phyloP scores from a whole-genome alignment of 1,284 basidiomycete species.

The Agaricales sp. region DNA sequence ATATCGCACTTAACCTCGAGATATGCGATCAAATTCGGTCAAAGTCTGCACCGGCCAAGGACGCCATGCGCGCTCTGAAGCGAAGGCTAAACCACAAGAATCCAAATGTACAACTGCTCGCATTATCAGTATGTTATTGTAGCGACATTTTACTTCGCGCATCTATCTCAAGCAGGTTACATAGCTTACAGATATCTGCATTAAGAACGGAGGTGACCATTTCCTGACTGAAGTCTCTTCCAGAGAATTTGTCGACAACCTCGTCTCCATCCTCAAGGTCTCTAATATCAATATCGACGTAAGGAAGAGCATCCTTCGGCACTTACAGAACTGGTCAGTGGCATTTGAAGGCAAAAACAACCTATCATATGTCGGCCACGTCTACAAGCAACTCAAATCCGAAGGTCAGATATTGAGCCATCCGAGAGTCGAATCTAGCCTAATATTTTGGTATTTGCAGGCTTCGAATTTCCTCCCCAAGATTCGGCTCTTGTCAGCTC shows the following conservation, averaged over 20 bases:
- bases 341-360: constrained; percentile 77
- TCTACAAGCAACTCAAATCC: constrained; percentile 67
- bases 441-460: constrained; percentile 23
- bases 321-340: constrained; percentile 89
- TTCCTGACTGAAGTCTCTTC: constrained; percentile 82
- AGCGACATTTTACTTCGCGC: constrained; percentile 42
- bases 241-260: constrained; percentile 89
- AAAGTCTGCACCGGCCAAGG: constrained; percentile 78
- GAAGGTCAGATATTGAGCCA: constrained; percentile 43
- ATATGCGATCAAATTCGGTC: constrained; percentile 96
- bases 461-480: constrained; percentile 76
- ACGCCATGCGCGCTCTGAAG: constrained; percentile 86
- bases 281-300: constrained; percentile 75
- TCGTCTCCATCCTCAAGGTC: constrained; percentile 73
- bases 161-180: constrained; percentile 4
- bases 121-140: constrained; percentile 33
- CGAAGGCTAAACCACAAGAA: constrained; percentile 88
- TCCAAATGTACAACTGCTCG: constrained; percentile 88
- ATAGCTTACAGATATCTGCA: constrained; percentile 84
- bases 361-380: constrained; percentile 69
- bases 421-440: constrained; percentile 2
- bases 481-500: constrained; percentile 61
- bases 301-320: constrained; percentile 68
- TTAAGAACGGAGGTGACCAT: constrained; percentile 96
- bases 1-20: constrained; percentile 91